Conservation (phyloP, 228 moss, liverwort and hornwort species). For the Sphagnum fallax region DNA sequence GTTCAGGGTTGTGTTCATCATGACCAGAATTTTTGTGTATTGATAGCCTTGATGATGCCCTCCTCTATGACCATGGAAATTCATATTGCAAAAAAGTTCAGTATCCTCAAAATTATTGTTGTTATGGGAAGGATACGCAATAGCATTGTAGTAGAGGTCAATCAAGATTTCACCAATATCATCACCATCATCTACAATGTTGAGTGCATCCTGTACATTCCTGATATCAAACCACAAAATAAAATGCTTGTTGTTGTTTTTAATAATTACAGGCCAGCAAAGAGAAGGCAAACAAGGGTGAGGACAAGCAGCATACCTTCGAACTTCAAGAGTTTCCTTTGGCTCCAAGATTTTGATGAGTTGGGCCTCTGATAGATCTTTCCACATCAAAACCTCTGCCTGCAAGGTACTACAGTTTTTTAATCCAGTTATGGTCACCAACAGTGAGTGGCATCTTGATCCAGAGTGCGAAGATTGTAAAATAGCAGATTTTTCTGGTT, state of each 20-base stretch:
- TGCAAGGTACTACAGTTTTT: constrained; percentile 4
- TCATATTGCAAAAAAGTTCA: neutral
- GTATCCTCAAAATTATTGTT: neutral
- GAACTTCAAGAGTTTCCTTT: constrained; percentile 33
- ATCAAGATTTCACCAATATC: constrained; percentile 63
- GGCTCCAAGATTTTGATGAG: constrained; percentile 65
- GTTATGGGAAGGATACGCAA: constrained; percentile 52
- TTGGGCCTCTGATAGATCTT: constrained; percentile 62
- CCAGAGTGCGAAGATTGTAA: no score
- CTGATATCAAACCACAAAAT: constrained; percentile 25
- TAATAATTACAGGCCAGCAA: neutral
- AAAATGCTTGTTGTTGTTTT: neutral
- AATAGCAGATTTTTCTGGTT: no score
- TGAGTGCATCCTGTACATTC: constrained; percentile 61
- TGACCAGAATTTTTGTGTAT: neutral
- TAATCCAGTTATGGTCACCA: no score
- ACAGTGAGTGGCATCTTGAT: no score
- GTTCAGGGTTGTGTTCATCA: constrained; percentile 9
- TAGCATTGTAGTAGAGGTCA: constrained; percentile 64
- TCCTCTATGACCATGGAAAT: neutral
- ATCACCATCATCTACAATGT: constrained; percentile 42
- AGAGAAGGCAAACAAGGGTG: neutral
- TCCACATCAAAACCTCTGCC: constrained; percentile 76
- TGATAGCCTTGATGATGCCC: neutral
- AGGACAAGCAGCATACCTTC: constrained; percentile 27